A percentile compares a stretch with the other conserved stretches of the same genome.
Evolutionary conservation across 495 filamentous ascomycete species (phyloP).

Genomic region (Tricharina praecox): DNA sequence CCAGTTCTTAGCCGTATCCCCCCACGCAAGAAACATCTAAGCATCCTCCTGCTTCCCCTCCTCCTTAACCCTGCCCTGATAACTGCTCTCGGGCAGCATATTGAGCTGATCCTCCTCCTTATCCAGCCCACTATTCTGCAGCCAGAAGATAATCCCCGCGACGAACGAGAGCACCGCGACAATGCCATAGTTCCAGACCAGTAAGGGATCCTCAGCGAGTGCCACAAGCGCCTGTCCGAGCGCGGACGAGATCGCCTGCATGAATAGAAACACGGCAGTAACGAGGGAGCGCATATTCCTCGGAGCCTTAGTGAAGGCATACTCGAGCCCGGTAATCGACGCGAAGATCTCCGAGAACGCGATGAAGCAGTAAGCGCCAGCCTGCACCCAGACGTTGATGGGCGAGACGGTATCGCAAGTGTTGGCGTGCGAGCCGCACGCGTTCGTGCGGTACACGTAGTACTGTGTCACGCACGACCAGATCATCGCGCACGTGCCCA

Average conservation of each 20-base stretch:
- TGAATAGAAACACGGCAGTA: slow-evolving; percentile 49
- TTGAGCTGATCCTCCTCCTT: slow-evolving; percentile 49
- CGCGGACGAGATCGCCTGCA: slow-evolving; percentile 50
- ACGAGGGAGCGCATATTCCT: slow-evolving; percentile 61
- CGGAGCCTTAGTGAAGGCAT: slow-evolving; percentile 60
- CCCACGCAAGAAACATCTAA: too few relatives aligned
- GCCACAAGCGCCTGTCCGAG: slow-evolving; percentile 51
- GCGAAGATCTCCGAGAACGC: slow-evolving; percentile 62
- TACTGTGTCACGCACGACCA: slow-evolving; percentile 48
- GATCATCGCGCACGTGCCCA: slow-evolving; percentile 45
- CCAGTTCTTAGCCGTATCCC: too few relatives aligned
- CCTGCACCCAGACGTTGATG: slow-evolving; percentile 50
- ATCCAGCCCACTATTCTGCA: slow-evolving; percentile 42
- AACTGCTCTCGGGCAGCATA: slow-evolving; percentile 33
- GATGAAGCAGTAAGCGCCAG: slow-evolving; percentile 42
- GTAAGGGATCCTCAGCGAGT: slow-evolving; percentile 47
- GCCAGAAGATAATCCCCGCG: slow-evolving; percentile 45
- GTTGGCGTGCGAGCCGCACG: slow-evolving; percentile 40
- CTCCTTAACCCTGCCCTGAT: slow-evolving; percentile 17
- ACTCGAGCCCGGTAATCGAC: slow-evolving; percentile 45
- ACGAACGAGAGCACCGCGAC: slow-evolving; percentile 46
- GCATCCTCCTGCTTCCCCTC: too few relatives aligned
- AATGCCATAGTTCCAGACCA: slow-evolving; percentile 45
- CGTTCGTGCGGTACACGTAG: slow-evolving; percentile 49
- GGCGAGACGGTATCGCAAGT: slow-evolving; percentile 30